Conservation (phyloP, 495 filamentous ascomycete genomes). For the Clavariopsis aquatica region DNA sequence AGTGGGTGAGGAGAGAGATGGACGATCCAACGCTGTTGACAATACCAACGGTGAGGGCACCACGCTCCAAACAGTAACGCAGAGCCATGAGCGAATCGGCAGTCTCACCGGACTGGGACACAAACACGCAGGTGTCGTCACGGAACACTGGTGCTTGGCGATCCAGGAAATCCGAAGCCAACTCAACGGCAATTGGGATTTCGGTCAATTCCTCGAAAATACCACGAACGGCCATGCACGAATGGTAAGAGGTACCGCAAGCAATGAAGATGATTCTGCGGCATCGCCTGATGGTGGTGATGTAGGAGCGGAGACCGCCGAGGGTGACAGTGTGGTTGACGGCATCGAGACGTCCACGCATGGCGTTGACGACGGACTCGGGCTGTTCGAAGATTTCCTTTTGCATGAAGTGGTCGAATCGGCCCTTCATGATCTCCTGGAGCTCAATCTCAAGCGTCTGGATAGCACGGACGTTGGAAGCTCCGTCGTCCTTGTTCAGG, state of each 20-base stretch:
- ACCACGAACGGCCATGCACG: slow-evolving; percentile 98
- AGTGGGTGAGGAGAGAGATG: slow-evolving; percentile 97
- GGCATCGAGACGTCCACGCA: slow-evolving; percentile 95
- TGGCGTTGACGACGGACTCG: slow-evolving; percentile 98
- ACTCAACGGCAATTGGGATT: slow-evolving; percentile 94
- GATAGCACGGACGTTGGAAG: slow-evolving; percentile 93
- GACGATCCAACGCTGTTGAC: slow-evolving; percentile 98
- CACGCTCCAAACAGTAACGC: slow-evolving; percentile 94
- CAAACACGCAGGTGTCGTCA: slow-evolving; percentile 98
- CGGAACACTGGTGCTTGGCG: slow-evolving; percentile 98
- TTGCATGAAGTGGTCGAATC: slow-evolving; percentile 99
- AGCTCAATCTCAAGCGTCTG: slow-evolving; percentile 98
- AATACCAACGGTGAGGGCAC: slow-evolving; percentile 93
- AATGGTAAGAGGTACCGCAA: slow-evolving; percentile 96
- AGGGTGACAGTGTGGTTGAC: slow-evolving; percentile 92
- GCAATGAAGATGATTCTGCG: slow-evolving; percentile 97
- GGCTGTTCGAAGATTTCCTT: slow-evolving; percentile 99
- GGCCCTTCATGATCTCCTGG: slow-evolving; percentile 99
- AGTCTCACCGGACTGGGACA: slow-evolving; percentile 97
- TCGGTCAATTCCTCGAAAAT: slow-evolving; percentile 97
- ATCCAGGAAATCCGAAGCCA: slow-evolving; percentile 97
- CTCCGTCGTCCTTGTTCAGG: slow-evolving; percentile 92
- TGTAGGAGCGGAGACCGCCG: slow-evolving; percentile 92
- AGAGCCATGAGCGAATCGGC: slow-evolving; percentile 98
- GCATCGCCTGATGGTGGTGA: slow-evolving; percentile 93